Base-by-base conservation (phyloP, 2,329 filamentous ascomycete genomes). In the Botrytis paeoniae region DNA sequence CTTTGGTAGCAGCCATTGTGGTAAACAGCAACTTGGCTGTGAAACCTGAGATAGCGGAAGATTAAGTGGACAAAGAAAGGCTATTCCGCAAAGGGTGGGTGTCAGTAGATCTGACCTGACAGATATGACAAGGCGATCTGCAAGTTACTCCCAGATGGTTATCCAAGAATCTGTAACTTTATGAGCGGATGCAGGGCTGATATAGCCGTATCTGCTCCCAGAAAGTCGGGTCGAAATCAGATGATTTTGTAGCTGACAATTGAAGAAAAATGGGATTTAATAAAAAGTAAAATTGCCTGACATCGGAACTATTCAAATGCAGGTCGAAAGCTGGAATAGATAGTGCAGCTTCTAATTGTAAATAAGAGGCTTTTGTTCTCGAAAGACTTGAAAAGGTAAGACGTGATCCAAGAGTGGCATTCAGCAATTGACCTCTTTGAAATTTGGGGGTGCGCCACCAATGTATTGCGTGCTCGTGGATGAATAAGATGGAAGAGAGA, bases 1-100 rank as follows among this genome's bases (percentile, higher is more conserved):
- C 77, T 81, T 91, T 91, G 77, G 86, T 78, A 20, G 78, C 74
- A 35, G 78, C 75, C 78, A 79, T 79, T 18, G 37, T 72, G 73
- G 43, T 25, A 59, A 9, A 43, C n/a, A 16, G 57, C 43, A 37
- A 20, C 70, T 72, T 39, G 22, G 39, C 48, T 41, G 39, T 69
- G 70, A 69, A 39, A 72, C 35, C 41, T 48, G 63, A 69, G 64
- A 68, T 39, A 9, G 20, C 65, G 39, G 41, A 72, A 41, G 39
- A 29, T 69, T 45, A 60, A 68, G 63, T 57, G 51, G 54, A 64
- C 37, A 35, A 32, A 10, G 14, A 57, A 41, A 43, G 25, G 63
- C 25, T 60, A 61, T 69, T 45, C 51, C 48, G 41, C 48, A 60
- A 60, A 43, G 14, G 29, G 32, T 61, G 63, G 39, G 25, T 57